Conservation (phyloP, 2,329 filamentous ascomycete species). For the Myriosclerotinia scirpicola region DNA sequence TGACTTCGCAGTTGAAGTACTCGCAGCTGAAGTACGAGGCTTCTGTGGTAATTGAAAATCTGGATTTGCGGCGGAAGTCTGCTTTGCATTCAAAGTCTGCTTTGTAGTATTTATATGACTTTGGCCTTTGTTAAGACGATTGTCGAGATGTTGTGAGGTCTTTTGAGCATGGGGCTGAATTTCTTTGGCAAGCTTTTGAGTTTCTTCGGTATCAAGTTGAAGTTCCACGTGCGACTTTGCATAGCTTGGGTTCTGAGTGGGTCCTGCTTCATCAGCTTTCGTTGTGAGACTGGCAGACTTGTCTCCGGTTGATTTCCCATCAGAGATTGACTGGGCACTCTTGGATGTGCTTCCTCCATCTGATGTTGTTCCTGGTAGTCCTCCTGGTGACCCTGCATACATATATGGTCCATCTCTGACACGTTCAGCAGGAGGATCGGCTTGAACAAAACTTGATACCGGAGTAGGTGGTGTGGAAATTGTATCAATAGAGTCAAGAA, state of each 20-base stretch:
- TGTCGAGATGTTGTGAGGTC: neutral
- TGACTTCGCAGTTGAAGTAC: neutral
- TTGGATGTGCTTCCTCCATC: neutral
- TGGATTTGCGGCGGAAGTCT: neutral
- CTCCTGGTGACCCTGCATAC: neutral
- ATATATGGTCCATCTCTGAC: neutral
- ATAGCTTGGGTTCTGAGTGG: neutral
- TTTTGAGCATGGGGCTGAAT: neutral
- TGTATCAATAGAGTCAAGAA: neutral
- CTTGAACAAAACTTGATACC: neutral
- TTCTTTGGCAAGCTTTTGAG: neutral
- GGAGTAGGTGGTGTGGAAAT: neutral
- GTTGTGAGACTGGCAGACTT: neutral
- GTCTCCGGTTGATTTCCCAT: neutral
- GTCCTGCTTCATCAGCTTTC: neutral
- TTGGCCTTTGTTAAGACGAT: neutral
- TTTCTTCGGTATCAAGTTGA: neutral
- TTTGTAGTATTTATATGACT: neutral
- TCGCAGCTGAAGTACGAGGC: neutral
- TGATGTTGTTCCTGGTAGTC: neutral
- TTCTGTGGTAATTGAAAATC: neutral
- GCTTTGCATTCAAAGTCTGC: neutral
- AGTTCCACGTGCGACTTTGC: no score
- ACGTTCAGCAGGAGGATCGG: neutral
- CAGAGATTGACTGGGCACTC: neutral